Evolutionary conservation across 345 rosid genomes (phyloP).

Genomic region (Gossypium arboreum): DNA sequence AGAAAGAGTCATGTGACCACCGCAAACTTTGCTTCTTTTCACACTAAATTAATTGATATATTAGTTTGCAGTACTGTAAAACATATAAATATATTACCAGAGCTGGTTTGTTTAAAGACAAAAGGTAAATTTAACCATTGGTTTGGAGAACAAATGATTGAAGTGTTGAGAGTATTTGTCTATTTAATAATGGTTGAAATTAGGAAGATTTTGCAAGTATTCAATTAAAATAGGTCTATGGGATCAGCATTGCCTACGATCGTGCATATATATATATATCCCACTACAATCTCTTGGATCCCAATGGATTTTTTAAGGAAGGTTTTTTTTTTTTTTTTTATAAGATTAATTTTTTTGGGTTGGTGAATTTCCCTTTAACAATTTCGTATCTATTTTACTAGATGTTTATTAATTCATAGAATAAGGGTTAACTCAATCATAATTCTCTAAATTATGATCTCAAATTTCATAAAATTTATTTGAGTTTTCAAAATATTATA

Average conservation of each 20-base stretch:
- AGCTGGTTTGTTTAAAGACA: not conserved
- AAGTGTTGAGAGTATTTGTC: not conserved
- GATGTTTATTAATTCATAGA: not conserved
- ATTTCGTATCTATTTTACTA: not conserved
- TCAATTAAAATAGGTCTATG: conserved; percentile 17
- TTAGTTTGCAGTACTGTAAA: not conserved
- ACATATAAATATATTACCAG: not conserved
- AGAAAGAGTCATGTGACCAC: conserved; percentile 24
- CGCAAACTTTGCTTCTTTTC: conserved; percentile 22
- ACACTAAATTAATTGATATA: not conserved
- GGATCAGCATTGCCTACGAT: conserved; percentile 46
- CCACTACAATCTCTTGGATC: not conserved
- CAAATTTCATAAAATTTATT: too few relatives aligned
- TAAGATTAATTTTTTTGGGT: too few relatives aligned
- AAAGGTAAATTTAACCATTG: not conserved
- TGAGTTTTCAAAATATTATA: not conserved
- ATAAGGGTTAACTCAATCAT: too few relatives aligned
- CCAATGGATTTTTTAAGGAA: not conserved
- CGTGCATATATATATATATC: conserved; percentile 17
- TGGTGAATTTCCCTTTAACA: too few relatives aligned
- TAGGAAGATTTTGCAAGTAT: not conserved
- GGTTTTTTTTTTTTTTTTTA: too few relatives aligned
- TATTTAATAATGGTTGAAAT: conserved; percentile 10
- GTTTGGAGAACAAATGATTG: not conserved
- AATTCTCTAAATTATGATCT: too few relatives aligned